Conservation (phyloP, 495 filamentous ascomycete genomes). For the Aspergillus wentii region DNA sequence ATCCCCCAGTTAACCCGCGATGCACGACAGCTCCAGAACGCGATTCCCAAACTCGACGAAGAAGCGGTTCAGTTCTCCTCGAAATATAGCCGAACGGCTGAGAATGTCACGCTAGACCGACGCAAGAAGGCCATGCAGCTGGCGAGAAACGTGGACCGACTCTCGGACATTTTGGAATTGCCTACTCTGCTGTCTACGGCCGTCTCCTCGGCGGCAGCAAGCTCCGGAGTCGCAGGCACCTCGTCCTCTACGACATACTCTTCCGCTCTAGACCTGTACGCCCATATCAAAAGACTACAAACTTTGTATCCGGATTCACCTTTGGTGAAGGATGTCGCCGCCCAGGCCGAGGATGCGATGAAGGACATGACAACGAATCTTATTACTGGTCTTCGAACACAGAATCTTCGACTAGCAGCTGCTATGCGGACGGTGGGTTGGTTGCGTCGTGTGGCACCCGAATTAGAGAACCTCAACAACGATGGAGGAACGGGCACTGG, state of each 20-base stretch:
- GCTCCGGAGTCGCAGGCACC: slow-evolving; percentile 37
- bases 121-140: slow-evolving; percentile 83
- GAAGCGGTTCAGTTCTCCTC: slow-evolving; percentile 74
- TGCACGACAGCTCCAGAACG: slow-evolving; percentile 59
- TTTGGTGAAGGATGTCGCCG: slow-evolving; percentile 65
- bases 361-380: slow-evolving; percentile 83
- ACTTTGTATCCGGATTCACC: slow-evolving; percentile 74
- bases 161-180: slow-evolving; percentile 88
- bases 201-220: slow-evolving; percentile 56
- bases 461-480: slow-evolving; percentile 52
- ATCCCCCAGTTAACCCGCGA: slow-evolving; percentile 64
- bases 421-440: slow-evolving; percentile 91
- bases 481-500: slow-evolving; percentile 38
- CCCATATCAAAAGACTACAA: slow-evolving; percentile 87
- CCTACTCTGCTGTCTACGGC: slow-evolving; percentile 78
- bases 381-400: slow-evolving; percentile 68
- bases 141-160: slow-evolving; percentile 78
- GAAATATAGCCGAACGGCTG: slow-evolving; percentile 70
- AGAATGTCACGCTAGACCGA: slow-evolving; percentile 68
- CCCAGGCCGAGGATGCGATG: slow-evolving; percentile 84
- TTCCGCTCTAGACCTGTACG: slow-evolving; percentile 83
- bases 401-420: slow-evolving; percentile 80
- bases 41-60: slow-evolving; percentile 74
- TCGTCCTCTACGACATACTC: slow-evolving; percentile 72
- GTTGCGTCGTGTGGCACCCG: slow-evolving; percentile 81